Conservation (phyloP, 1,139 yeast genomes). For the Hansenula sp. region DNA sequence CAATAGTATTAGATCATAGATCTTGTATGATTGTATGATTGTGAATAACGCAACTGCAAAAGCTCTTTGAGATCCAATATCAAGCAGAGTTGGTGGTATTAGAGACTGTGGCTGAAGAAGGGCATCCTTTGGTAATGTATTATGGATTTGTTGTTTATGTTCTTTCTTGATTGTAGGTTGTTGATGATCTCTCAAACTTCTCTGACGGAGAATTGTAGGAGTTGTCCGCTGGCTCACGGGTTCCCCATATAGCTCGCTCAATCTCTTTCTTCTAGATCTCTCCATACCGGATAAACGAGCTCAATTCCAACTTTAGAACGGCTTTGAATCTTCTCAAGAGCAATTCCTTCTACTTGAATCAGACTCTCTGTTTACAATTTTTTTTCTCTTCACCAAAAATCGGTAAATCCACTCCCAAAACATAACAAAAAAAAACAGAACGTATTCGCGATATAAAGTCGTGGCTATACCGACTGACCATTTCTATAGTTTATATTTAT, state of each 20-base stretch:
- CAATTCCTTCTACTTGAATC: too few relatives aligned
- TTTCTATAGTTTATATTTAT: too few relatives aligned
- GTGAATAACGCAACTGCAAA: constrained; percentile 62
- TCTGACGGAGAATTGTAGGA: constrained; percentile 14
- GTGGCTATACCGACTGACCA: too few relatives aligned
- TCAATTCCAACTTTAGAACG: too few relatives aligned
- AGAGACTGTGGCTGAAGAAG: constrained; percentile 27
- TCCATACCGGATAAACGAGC: constrained; percentile 18
- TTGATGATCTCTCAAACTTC: constrained; percentile 4
- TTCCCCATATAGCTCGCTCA: constrained; percentile 21
- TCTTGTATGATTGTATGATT: constrained; percentile 74
- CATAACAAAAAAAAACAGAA: too few relatives aligned
- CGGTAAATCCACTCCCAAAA: too few relatives aligned
- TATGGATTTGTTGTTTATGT: not conserved
- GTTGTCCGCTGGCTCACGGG: constrained; percentile 12
- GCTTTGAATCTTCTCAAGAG: too few relatives aligned
- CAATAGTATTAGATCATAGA: constrained; percentile 58
- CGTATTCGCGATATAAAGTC: too few relatives aligned
- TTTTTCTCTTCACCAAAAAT: too few relatives aligned
- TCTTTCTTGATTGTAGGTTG: constrained; percentile 1
- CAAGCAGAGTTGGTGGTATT: constrained; percentile 55
- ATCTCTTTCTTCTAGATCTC: constrained; percentile 23
- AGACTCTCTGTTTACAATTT: too few relatives aligned
- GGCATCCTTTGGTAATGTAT: not conserved
- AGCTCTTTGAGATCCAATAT: constrained; percentile 78